Conservation (phyloP, 331 rosid species). For the Rhamnella rubrinervis region DNA sequence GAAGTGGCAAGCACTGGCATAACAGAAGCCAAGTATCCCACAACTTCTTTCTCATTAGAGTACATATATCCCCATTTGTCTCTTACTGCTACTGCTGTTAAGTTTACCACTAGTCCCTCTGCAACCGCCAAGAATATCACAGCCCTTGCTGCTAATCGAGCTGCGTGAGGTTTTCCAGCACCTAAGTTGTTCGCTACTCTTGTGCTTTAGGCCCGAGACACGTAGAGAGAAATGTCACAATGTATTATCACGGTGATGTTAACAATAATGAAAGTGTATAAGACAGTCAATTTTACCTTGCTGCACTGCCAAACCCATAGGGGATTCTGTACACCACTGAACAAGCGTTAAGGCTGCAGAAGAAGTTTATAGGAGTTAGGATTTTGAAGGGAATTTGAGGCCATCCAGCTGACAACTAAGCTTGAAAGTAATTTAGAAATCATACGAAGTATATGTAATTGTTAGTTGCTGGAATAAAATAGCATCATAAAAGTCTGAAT, state of each 20-base stretch:
- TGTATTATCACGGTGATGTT: not conserved
- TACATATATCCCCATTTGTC: conserved; percentile 5
- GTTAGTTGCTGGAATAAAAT: too few species aligned
- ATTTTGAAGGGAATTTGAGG: too few species aligned
- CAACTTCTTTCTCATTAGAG: conserved; percentile 9
- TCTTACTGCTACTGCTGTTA: conserved; percentile 1
- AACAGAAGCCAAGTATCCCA: conserved; percentile 6
- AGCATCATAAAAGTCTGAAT: too few species aligned
- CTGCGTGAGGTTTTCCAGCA: conserved; percentile 8
- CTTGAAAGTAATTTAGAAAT: too few species aligned
- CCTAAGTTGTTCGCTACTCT: conserved; percentile 17
- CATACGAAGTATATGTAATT: too few species aligned
- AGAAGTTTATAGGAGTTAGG: not conserved
- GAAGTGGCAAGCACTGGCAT: conserved; percentile 17
- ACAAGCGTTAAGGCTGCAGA: conserved; percentile 9
- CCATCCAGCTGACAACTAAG: too few species aligned
- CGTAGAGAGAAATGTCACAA: not conserved
- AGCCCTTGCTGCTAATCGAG: not conserved
- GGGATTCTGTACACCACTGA: conserved; percentile 11
- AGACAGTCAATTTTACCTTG: not conserved
- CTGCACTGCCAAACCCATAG: conserved; percentile 17
- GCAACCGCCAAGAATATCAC: conserved; percentile 8
- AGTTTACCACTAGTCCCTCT: conserved; percentile 5
- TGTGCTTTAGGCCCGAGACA: conserved; percentile 1
- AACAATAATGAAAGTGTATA: not conserved